Conservation (phyloP, 2,329 filamentous ascomycete genomes). For the Talaromyces sp. region DNA sequence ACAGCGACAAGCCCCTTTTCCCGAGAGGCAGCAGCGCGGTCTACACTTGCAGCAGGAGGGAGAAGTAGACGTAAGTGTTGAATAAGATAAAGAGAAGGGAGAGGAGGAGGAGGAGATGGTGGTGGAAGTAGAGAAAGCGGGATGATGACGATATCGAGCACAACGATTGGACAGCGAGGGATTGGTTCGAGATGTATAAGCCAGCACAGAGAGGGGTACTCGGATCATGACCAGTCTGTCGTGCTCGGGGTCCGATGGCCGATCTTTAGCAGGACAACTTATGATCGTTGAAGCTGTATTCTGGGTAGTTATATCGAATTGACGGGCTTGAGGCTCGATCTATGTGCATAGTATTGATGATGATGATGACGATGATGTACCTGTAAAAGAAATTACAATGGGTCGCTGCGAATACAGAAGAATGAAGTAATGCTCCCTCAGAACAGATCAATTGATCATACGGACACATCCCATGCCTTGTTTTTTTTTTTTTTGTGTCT, state of each 20-base stretch:
- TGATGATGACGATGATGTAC: neutral
- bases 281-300: neutral
- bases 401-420: too few species aligned
- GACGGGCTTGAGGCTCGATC: neutral
- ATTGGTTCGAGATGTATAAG: neutral
- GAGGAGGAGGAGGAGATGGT: neutral
- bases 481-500: neutral
- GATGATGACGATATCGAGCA: conserved; percentile 9
- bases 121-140: neutral
- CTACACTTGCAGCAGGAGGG: conserved; percentile 16
- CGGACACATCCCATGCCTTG: neutral
- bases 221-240: conserved; percentile 4
- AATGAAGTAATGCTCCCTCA: neutral
- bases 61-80: neutral
- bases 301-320: neutral
- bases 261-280: neutral
- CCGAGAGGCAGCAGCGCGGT: conserved; percentile 15
- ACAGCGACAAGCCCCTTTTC: conserved; percentile 12
- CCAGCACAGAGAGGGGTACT: neutral
- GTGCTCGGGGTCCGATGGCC: neutral
- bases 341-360: neutral
- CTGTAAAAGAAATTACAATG: too few species aligned
- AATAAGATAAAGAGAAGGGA: neutral
- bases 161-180: conserved; percentile 12
- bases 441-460: neutral